A percentile compares a stretch with the other conserved stretches of the same genome.
phyloP scores from a whole-genome alignment of 2,329 filamentous ascomycete genomes.

The Leptographium galeiforme region DNA sequence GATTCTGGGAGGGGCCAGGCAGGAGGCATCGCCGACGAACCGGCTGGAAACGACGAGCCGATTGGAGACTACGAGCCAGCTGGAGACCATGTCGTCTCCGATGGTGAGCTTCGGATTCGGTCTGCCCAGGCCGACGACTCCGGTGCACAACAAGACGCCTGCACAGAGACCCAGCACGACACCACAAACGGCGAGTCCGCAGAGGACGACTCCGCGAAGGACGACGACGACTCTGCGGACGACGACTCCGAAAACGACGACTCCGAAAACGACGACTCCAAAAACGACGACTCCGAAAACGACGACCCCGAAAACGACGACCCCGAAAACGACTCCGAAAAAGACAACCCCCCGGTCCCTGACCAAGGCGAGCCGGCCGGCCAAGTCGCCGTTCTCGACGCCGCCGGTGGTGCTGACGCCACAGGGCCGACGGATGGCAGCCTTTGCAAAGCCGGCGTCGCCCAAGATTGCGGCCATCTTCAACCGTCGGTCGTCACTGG shows the following conservation, averaged over 20 bases:
- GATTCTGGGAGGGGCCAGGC: conserved; percentile 34
- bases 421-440: conserved; percentile 48
- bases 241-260: not conserved
- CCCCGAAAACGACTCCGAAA: conserved; percentile 8
- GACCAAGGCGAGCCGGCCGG: conserved; percentile 11
- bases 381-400: conserved; percentile 41
- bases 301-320: conserved; percentile 8
- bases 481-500: conserved; percentile 57
- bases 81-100: not conserved
- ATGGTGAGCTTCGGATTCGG: not conserved
- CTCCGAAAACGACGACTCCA: not conserved
- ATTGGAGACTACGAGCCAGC: not conserved
- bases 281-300: conserved; percentile 12
- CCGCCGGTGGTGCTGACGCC: conserved; percentile 53
- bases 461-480: conserved; percentile 59
- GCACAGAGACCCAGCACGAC: not conserved
- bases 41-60: not conserved
- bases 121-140: conserved; percentile 2
- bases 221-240: not conserved
- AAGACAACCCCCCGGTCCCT: conserved; percentile 18
- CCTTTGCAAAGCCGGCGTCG: conserved; percentile 60
- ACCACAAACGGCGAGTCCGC: not conserved
- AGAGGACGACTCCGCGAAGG: not conserved
- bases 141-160: conserved; percentile 1
- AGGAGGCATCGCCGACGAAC: not conserved